Evolutionary conservation across 2,329 filamentous ascomycete genomes (phyloP).

Genomic region (Arachnomyces sp.): DNA sequence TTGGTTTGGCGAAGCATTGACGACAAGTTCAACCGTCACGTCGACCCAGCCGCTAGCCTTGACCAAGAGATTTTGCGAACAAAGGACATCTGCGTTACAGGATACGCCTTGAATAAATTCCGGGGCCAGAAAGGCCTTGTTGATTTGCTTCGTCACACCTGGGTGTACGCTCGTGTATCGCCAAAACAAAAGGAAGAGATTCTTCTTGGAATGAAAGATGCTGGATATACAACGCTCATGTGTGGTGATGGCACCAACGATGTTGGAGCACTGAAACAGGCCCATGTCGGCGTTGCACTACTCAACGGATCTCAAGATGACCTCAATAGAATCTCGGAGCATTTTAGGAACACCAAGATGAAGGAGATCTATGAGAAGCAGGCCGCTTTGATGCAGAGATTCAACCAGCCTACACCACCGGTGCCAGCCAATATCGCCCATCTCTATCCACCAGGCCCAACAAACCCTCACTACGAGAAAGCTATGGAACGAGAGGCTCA

Average conservation of each 20-base stretch:
- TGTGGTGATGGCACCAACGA: constrained; percentile 98
- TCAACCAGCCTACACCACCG: constrained; percentile 89
- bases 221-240: constrained; percentile 97
- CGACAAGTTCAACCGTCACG: constrained; percentile 76
- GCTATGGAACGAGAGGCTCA: constrained; percentile 80
- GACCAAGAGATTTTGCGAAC: constrained; percentile 71
- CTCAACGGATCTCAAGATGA: constrained; percentile 92
- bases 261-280: constrained; percentile 94
- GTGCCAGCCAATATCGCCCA: constrained; percentile 90
- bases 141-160: constrained; percentile 76
- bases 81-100: constrained; percentile 93
- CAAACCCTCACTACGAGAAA: constrained; percentile 89
- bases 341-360: constrained; percentile 91
- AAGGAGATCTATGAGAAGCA: constrained; percentile 99
- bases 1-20: constrained; percentile 94
- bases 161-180: constrained; percentile 97
- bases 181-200: constrained; percentile 99
- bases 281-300: constrained; percentile 91
- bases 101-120: constrained; percentile 86
- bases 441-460: constrained; percentile 81
- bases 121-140: constrained; percentile 69
- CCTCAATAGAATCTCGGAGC: constrained; percentile 82
- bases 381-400: constrained; percentile 79
- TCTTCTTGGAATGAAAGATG: constrained; percentile 88
- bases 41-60: constrained; percentile 73